Evolutionary conservation across 164 flowering plant genomes (phyloP).

Genomic region (Saururus chinensis): DNA sequence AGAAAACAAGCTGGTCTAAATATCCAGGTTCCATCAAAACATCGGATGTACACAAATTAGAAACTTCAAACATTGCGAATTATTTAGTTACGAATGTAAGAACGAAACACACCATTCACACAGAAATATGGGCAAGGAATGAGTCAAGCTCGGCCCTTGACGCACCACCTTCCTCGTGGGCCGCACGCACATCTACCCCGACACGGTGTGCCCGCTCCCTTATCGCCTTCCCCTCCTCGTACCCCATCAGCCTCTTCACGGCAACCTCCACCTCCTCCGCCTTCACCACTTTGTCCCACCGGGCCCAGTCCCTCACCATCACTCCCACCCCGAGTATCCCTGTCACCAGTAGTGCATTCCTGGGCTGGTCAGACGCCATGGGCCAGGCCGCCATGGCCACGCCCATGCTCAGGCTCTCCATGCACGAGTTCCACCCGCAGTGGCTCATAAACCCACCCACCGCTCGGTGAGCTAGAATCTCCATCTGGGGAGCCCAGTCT

Average conservation of each 20-base stretch:
- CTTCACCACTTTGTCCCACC: slow-evolving; percentile 6
- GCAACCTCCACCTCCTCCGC: not conserved
- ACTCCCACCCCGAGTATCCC: slow-evolving; percentile 33
- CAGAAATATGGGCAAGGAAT: slow-evolving; percentile 2
- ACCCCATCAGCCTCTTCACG: slow-evolving; percentile 9
- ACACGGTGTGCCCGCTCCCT: slow-evolving; percentile 4
- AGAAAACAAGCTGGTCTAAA: too few relatives aligned
- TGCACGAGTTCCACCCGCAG: slow-evolving; percentile 57
- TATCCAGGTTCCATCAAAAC: too few relatives aligned
- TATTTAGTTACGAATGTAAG: too few relatives aligned
- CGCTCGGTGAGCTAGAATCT: slow-evolving; percentile 31
- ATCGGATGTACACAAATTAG: too few relatives aligned
- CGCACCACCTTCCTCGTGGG: not conserved
- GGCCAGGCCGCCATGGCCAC: slow-evolving; percentile 69
- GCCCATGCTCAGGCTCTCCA: slow-evolving; percentile 46
- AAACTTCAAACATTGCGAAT: too few relatives aligned
- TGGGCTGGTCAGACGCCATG: slow-evolving; percentile 73
- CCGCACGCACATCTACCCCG: not conserved
- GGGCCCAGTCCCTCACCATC: slow-evolving; percentile 31
- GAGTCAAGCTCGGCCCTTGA: not conserved
- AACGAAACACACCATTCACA: too few relatives aligned
- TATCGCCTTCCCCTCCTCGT: slow-evolving; percentile 3
- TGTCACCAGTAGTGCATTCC: slow-evolving; percentile 34
- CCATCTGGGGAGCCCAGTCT: slow-evolving; percentile 52
- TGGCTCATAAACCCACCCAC: slow-evolving; percentile 52